These are phyloP conservation scores for Chiua virens DNA, from an alignment of 768 basidiomycete genomes.

Conservation along the genomic window DNA sequence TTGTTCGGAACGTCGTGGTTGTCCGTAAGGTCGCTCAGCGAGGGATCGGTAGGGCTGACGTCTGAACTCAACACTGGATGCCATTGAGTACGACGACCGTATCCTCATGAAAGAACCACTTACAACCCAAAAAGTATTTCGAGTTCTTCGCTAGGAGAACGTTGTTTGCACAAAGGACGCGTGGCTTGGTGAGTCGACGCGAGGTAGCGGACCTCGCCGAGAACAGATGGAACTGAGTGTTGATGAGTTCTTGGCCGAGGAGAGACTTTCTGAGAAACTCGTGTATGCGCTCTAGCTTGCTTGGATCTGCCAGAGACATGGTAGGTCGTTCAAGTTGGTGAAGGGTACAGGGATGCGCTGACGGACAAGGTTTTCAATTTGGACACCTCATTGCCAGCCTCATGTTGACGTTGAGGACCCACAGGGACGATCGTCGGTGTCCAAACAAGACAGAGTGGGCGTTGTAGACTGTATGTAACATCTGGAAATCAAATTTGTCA, in stretches of 20 bases:
- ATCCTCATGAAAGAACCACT: background rate
- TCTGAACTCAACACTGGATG: constrained; percentile 13
- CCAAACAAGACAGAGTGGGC: too few relatives aligned
- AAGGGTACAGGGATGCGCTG: background rate
- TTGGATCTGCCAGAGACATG: constrained; percentile 6
- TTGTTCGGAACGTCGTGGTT: constrained; percentile 5
- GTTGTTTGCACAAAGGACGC: constrained; percentile 31
- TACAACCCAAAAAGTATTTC: constrained; percentile 27
- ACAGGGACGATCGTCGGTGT: too few relatives aligned
- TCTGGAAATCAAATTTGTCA: too few relatives aligned
- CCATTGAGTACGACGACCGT: background rate
- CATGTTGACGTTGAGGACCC: background rate
- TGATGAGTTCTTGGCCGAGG: constrained; percentile 28
- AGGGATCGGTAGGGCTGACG: constrained; percentile 1
- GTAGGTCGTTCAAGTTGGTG: background rate
- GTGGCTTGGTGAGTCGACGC: constrained; percentile 14
- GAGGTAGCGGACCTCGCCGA: constrained; percentile 10
- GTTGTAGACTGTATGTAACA: too few relatives aligned
- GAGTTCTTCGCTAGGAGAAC: constrained; percentile 24
- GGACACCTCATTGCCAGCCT: background rate
- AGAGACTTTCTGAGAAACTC: constrained; percentile 25
- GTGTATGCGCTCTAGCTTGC: constrained; percentile 14
- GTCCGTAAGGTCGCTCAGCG: constrained; percentile 13
- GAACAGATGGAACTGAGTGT: constrained; percentile 33
- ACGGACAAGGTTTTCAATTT: too few relatives aligned